Base-by-base conservation (phyloP, 1,284 basidiomycete genomes). In the Heterobasidion parviporum region DNA sequence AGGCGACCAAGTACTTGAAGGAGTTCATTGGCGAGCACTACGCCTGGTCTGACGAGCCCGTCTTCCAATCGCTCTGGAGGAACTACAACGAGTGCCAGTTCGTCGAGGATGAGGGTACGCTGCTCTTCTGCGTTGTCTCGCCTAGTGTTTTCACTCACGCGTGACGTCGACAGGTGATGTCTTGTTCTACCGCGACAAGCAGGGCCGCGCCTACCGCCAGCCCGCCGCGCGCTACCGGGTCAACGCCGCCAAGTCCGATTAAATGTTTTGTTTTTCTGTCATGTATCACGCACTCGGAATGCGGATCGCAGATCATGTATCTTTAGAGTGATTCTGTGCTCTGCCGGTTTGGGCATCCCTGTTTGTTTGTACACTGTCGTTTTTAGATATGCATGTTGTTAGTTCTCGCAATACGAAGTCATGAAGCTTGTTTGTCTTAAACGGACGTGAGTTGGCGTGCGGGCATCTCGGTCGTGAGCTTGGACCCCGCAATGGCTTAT, bases 61-160 rank as follows among this genome's bases (percentile, higher is more conserved):
- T 72, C 2, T 82, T 82, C 70, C 65, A 70, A 57, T 75, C 79
- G 2, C 71, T 84, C 5, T 83, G 81, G 81, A 70, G 77, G 6
- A 79, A 68, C 55, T 83, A 81, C 64, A 83, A 81, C 63, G 68
- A 74, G 18, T 85, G 80, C 62, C 74, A 84, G 65, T 91, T 87
- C 69, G 83, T 92, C 50, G 89, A 92, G 62, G 81, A 86, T 65
- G 74, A 76, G 51, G 72, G 70, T 69, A 43, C 15, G 60, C 32
- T 26, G 26, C 26, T 26, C 26, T 26, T 26, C 26, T 26, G 26
- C 38, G 38, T 41, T 10, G n/a, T 41, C 38, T 41, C 10, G n/a
- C n/a, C 38, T 41, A 41, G n/a, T 41, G 12, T 41, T 12, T 41
- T 1, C n/a, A 41, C n/a, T 41, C 12, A 41, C 38, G 38, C 38